These are phyloP conservation scores for Dendrobium huoshanense DNA, from an alignment of 106 monocot genomes.

Conservation along the genomic window DNA sequence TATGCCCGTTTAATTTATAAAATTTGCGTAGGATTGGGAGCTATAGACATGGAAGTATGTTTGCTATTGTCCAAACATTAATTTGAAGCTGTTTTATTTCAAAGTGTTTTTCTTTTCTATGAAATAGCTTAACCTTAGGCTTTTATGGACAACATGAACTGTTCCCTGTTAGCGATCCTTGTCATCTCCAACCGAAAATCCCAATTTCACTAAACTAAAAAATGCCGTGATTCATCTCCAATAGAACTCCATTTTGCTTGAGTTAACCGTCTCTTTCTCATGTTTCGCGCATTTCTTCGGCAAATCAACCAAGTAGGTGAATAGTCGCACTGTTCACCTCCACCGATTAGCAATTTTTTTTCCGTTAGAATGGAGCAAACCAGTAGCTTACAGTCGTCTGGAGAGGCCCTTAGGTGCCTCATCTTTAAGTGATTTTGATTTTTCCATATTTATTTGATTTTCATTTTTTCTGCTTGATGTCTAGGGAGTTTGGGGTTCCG, in stretches of 20 bases:
- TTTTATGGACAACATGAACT: neutral
- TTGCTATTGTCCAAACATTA: neutral
- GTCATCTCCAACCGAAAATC: no score
- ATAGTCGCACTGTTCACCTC: no score
- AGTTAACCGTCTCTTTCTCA: no score
- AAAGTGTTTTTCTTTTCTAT: neutral
- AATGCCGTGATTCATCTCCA: no score
- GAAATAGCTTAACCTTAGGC: neutral
- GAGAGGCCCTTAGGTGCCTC: no score
- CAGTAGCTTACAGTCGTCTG: no score
- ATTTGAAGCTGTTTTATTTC: neutral
- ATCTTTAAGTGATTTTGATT: constrained; percentile 1
- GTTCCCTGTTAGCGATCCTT: neutral
- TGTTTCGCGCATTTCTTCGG: no score
- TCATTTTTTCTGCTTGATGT: neutral
- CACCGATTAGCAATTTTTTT: no score
- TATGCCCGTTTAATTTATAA: neutral
- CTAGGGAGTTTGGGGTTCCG: neutral
- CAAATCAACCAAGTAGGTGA: no score
- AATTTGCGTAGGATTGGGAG: neutral
- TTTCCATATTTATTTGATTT: neutral
- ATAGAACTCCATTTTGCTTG: no score
- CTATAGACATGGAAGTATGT: neutral
- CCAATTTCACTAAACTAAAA: no score
- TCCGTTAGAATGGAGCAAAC: no score